A percentile compares a stretch with the other conserved stretches of the same genome.
Conservation (phyloP, 306 rosid species). For the Datisca glomerata region DNA sequence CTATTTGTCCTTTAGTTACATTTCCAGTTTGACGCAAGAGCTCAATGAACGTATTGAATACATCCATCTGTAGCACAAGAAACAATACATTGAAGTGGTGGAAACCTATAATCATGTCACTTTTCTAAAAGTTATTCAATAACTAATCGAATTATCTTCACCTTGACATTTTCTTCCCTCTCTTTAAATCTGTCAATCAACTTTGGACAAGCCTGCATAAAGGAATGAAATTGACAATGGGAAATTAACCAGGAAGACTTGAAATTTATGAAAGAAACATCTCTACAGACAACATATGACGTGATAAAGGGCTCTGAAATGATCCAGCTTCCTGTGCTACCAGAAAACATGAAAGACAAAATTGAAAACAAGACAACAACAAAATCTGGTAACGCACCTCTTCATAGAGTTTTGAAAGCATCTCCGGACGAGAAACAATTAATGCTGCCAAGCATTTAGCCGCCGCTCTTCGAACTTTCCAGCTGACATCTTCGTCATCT, state of each 20-base stretch:
- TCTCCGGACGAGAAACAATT: conserved; percentile 93
- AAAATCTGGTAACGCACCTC: too few species aligned
- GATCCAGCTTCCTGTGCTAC: too few species aligned
- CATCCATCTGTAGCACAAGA: conserved; percentile 78
- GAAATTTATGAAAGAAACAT: neutral
- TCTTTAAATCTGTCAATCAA: conserved; percentile 92
- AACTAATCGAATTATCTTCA: conserved; percentile 20
- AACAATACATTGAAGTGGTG: too few species aligned
- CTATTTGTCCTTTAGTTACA: conserved; percentile 86
- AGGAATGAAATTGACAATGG: conserved; percentile 10
- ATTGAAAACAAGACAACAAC: too few species aligned
- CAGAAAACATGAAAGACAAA: too few species aligned
- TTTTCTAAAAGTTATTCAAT: too few species aligned
- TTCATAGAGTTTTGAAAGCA: conserved; percentile 80
- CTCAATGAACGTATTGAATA: conserved; percentile 88
- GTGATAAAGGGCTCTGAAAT: too few species aligned
- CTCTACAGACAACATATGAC: neutral
- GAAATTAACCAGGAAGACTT: conserved; percentile 1
- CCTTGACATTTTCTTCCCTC: conserved; percentile 99
- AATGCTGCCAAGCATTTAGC: conserved; percentile 97
- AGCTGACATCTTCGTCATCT: conserved; percentile 97
- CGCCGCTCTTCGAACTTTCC: conserved; percentile 99
- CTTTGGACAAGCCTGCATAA: conserved; percentile 93
- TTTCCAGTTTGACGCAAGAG: conserved; percentile 97
- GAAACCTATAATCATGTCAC: too few species aligned